phyloP scores from a whole-genome alignment of 371 early-diverging fungal genomes.

The Apophysomyces variabilis region DNA sequence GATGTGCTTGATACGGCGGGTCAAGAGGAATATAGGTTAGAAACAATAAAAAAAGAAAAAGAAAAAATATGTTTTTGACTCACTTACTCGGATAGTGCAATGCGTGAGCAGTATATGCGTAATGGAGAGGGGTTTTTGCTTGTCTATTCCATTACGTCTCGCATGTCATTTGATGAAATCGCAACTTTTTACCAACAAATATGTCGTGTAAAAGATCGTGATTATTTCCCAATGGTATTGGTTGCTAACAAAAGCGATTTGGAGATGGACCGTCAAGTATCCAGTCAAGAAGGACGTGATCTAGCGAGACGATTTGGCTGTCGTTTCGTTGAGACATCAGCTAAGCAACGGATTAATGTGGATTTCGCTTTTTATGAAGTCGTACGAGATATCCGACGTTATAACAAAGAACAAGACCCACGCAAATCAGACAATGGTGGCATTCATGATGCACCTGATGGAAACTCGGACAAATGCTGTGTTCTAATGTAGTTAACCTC shows the following conservation, averaged over 20 bases:
- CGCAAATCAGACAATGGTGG: conserved; percentile 24
- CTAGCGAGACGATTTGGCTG: conserved; percentile 78
- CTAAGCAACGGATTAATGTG: conserved; percentile 87
- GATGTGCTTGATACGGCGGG: conserved; percentile 96
- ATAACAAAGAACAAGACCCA: conserved; percentile 65
- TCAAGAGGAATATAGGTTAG: conserved; percentile 85
- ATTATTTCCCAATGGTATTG: conserved; percentile 86
- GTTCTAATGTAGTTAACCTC: conserved; percentile 26
- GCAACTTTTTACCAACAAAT: conserved; percentile 78
- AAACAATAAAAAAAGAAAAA: conserved; percentile 4
- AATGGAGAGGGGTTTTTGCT: conserved; percentile 56
- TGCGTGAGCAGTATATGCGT: conserved; percentile 85
- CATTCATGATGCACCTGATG: conserved; percentile 24
- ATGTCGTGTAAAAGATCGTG: conserved; percentile 80
- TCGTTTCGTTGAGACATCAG: conserved; percentile 90
- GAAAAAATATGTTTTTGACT: not conserved
- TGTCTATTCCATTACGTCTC: conserved; percentile 76
- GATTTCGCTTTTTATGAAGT: conserved; percentile 89
- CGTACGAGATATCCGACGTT: conserved; percentile 85
- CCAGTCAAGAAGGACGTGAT: conserved; percentile 76
- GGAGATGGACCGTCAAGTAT: conserved; percentile 70
- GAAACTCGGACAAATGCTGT: conserved; percentile 33
- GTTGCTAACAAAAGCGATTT: conserved; percentile 97
- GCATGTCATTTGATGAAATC: conserved; percentile 83
- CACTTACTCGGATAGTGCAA: conserved; percentile 46